A percentile compares a stretch with the other conserved stretches of the same genome.
Conservation (phyloP, 257 asterid genomes). For the Catharanthus roseus region DNA sequence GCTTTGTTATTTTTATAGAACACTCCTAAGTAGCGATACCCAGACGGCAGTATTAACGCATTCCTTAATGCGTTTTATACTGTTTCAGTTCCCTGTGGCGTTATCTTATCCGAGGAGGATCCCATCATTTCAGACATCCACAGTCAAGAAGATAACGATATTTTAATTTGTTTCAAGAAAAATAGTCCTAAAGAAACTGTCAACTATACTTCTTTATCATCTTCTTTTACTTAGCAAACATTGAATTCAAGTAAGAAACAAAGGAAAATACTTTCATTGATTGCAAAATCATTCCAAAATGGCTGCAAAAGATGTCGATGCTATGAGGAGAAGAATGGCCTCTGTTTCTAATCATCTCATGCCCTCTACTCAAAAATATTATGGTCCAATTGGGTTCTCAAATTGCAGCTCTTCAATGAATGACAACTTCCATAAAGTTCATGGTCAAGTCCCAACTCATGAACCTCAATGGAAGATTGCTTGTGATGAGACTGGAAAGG, state of each 20-base stretch:
- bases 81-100: not conserved
- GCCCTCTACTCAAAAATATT: conserved; percentile 31
- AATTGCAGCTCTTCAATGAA: conserved; percentile 54
- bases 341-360: conserved; percentile 56
- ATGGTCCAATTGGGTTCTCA: conserved; percentile 24
- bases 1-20: no score
- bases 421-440: conserved; percentile 63
- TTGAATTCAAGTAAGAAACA: conserved; percentile 8
- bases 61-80: no score
- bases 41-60: no score
- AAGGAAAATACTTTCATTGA: not conserved
- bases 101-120: not conserved
- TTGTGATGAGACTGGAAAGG: conserved; percentile 64
- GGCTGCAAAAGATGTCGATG: conserved; percentile 37
- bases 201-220: not conserved
- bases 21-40: no score
- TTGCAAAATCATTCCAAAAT: conserved; percentile 16
- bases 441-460: conserved; percentile 70
- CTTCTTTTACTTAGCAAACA: not conserved
- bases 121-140: not conserved
- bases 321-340: conserved; percentile 48
- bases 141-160: conserved; percentile 11
- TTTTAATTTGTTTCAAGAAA: not conserved
- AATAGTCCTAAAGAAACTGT: no score
- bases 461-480: conserved; percentile 61